These are phyloP conservation scores for Naganishia sp. DNA, from an alignment of 1,284 basidiomycete genomes.

Conservation along the genomic window DNA sequence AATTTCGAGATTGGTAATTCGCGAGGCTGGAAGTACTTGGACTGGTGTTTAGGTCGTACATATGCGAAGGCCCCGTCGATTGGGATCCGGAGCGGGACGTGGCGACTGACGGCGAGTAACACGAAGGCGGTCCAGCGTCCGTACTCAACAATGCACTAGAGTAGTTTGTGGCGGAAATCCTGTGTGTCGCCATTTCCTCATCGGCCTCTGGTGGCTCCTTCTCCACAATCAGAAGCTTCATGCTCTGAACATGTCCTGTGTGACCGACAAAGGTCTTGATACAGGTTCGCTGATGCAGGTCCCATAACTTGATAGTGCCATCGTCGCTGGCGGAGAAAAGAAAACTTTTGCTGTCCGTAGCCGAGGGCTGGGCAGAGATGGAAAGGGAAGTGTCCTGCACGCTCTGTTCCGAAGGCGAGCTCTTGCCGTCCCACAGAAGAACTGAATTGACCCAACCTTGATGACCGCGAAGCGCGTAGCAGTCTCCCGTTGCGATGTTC, in stretches of 20 bases:
- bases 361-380: conserved; percentile 32
- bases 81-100: conserved; percentile 22
- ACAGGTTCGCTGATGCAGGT: conserved; percentile 77
- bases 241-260: conserved; percentile 90
- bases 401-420: conserved; percentile 51
- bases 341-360: conserved; percentile 57
- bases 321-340: conserved; percentile 97
- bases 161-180: conserved; percentile 24
- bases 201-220: conserved; percentile 40
- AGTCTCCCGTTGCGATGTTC: conserved; percentile 90
- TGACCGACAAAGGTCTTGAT: conserved; percentile 85
- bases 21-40: neutral
- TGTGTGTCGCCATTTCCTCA: conserved; percentile 29
- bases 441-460: conserved; percentile 97
- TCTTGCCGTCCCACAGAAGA: conserved; percentile 81
- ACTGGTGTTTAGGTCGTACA: neutral
- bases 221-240: conserved; percentile 72
- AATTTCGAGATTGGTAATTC: conserved; percentile 12
- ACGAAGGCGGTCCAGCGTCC: conserved; percentile 33
- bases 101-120: conserved; percentile 32
- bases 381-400: conserved; percentile 25
- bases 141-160: neutral
- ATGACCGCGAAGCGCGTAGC: conserved; percentile 90
- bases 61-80: neutral
- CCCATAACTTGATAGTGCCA: conserved; percentile 91